Evolutionary conservation across 1,284 basidiomycete species (phyloP).

Genomic region (Coniferiporia sulphurascens): DNA sequence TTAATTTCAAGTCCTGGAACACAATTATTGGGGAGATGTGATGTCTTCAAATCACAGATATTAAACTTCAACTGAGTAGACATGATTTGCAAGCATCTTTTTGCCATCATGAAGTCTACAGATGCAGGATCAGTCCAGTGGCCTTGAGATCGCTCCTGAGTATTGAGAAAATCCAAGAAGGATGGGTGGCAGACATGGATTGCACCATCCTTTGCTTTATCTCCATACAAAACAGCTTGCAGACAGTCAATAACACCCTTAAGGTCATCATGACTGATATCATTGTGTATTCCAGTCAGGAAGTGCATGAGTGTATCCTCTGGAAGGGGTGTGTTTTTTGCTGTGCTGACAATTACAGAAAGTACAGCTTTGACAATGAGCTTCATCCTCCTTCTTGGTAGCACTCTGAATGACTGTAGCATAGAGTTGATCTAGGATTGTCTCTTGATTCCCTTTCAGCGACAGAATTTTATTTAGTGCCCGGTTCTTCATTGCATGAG

Average conservation of each 20-base stretch:
- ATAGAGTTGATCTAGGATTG: not conserved
- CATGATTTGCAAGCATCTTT: slow-evolving; percentile 19
- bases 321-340: not conserved
- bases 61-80: slow-evolving; percentile 27
- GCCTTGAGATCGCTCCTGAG: not conserved
- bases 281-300: not conserved
- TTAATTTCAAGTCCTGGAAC: slow-evolving; percentile 18
- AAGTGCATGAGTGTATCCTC: not conserved
- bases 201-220: not conserved
- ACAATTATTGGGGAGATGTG: slow-evolving; percentile 23
- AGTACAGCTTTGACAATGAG: not conserved
- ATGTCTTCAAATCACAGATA: slow-evolving; percentile 28
- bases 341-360: not conserved
- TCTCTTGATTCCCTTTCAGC: not conserved
- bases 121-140: not conserved
- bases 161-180: slow-evolving; percentile 1
- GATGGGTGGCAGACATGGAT: slow-evolving; percentile 4
- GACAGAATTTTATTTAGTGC: not conserved
- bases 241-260: not conserved
- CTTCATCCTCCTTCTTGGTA: not conserved
- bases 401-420: not conserved
- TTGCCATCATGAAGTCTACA: not conserved
- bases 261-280: not conserved
- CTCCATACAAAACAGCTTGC: not conserved
- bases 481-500: not conserved